Evolutionary conservation across 2,329 filamentous ascomycete species (phyloP).

Genomic region (Bimuria novae-zelandiae): DNA sequence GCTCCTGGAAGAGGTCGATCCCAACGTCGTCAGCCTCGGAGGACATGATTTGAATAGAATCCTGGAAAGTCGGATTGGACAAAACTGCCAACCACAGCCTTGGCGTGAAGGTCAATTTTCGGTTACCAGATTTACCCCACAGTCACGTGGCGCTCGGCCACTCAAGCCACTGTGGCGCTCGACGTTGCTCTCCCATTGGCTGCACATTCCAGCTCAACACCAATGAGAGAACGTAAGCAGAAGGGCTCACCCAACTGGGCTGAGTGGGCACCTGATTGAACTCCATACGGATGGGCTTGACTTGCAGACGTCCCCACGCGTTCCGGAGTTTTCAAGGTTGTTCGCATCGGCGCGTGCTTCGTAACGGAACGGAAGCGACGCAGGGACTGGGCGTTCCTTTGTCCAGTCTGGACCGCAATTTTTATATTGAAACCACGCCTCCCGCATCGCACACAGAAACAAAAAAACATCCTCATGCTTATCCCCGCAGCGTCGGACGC

Average conservation of each 20-base stretch:
- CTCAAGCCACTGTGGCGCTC: background rate
- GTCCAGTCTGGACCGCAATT: slow-evolving; percentile 1
- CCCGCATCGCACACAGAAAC: background rate
- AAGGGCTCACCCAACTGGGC: too few relatives aligned
- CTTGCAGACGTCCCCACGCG: slow-evolving; percentile 7
- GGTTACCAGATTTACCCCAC: slow-evolving; percentile 18
- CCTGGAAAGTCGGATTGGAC: background rate
- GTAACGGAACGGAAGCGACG: slow-evolving; percentile 6
- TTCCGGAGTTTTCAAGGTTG: slow-evolving; percentile 1
- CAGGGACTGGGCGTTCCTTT: slow-evolving; percentile 13
- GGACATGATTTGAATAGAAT: slow-evolving; percentile 21
- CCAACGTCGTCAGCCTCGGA: slow-evolving; percentile 43
- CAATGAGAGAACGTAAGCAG: too few relatives aligned
- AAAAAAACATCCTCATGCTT: too few relatives aligned
- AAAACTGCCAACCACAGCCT: slow-evolving; percentile 2
- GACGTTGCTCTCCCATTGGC: background rate
- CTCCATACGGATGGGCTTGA: background rate
- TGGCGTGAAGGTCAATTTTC: slow-evolving; percentile 22
- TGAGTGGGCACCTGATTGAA: background rate
- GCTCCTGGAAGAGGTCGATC: slow-evolving; percentile 74
- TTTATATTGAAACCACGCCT: background rate
- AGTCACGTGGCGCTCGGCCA: slow-evolving; percentile 9
- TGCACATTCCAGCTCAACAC: background rate
- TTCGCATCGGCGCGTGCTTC: background rate
- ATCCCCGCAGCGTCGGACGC: slow-evolving; percentile 1